Conservation (phyloP, 2,329 filamentous ascomycete species). For the Calonectria pseudoreteaudii region DNA sequence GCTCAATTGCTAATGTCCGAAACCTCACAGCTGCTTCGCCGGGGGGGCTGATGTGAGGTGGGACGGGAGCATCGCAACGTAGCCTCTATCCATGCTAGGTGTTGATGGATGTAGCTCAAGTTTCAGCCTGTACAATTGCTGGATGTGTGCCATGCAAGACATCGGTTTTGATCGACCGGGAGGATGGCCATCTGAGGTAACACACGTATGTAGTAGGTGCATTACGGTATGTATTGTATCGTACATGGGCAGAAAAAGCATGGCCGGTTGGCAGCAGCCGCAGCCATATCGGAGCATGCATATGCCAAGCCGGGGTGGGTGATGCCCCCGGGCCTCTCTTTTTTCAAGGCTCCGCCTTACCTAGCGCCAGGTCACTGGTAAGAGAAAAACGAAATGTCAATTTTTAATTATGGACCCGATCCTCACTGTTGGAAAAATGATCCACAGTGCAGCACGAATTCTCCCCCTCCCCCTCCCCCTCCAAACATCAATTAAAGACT, state of each 20-base stretch:
- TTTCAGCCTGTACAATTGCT: slow-evolving; percentile 1
- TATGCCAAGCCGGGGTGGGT: not conserved
- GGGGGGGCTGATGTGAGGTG: not conserved
- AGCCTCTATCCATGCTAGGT: not conserved
- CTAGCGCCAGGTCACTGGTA: not conserved
- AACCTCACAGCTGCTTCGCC: not conserved
- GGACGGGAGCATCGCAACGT: not conserved
- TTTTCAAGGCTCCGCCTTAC: not conserved
- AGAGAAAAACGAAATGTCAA: not conserved
- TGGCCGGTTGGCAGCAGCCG: slow-evolving; percentile 1
- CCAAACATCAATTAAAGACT: not conserved
- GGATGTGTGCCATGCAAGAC: not conserved
- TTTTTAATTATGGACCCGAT: slow-evolving; percentile 2
- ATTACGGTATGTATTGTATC: not conserved
- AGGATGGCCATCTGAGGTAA: not conserved
- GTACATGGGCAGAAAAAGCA: slow-evolving; percentile 7
- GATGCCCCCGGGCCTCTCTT: not conserved
- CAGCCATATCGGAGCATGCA: not conserved
- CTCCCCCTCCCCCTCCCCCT: not conserved
- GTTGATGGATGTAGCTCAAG: not conserved
- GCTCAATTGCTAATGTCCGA: slow-evolving; percentile 8
- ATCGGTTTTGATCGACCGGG: not conserved
- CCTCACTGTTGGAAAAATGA: slow-evolving; percentile 1
- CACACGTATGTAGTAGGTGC: not conserved
- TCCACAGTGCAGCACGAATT: not conserved